Percentiles rank a stretch among this genome's conserved stretches.
Conservation (phyloP, 1,284 basidiomycete genomes). For the Marasmius oreades region DNA sequence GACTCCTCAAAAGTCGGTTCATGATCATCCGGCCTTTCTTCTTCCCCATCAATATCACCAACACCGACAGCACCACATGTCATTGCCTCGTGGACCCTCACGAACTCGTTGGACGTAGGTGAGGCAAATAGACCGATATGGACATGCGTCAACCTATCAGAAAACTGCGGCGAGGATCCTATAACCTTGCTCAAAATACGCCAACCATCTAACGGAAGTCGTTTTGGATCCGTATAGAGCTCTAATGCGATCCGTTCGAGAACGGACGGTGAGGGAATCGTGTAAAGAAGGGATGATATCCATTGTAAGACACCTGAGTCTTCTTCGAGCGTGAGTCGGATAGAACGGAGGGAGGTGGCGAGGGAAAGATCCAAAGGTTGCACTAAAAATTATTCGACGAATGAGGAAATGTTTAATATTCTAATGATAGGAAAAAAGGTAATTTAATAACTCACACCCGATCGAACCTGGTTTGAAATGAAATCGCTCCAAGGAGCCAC, state of each 20-base stretch:
- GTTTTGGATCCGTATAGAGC: conserved; percentile 35
- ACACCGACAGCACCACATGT: conserved; percentile 8
- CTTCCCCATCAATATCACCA: too few relatives aligned
- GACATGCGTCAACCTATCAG: conserved; percentile 18
- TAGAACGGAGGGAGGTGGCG: conserved; percentile 31
- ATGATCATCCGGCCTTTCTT: too few relatives aligned
- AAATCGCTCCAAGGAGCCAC: conserved; percentile 34
- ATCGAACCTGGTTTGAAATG: conserved; percentile 39
- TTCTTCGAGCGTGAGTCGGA: conserved; percentile 38
- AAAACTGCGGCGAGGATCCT: neutral
- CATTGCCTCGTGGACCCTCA: conserved; percentile 28
- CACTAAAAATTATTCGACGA: conserved; percentile 23
- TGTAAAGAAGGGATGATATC: conserved; percentile 30
- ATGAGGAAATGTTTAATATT: too few relatives aligned
- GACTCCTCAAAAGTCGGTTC: too few relatives aligned
- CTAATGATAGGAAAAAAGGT: too few relatives aligned
- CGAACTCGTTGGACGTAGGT: conserved; percentile 29
- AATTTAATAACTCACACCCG: conserved; percentile 36
- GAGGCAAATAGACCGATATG: conserved; percentile 38
- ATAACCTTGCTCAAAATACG: neutral
- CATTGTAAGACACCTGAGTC: conserved; percentile 31
- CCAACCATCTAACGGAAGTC: conserved; percentile 22
- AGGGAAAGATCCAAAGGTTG: conserved; percentile 31
- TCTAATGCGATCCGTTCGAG: conserved; percentile 33
- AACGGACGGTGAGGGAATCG: conserved; percentile 20